These are phyloP conservation scores for Cicer bijugum DNA, from an alignment of 306 rosid species.

Conservation along the genomic window DNA sequence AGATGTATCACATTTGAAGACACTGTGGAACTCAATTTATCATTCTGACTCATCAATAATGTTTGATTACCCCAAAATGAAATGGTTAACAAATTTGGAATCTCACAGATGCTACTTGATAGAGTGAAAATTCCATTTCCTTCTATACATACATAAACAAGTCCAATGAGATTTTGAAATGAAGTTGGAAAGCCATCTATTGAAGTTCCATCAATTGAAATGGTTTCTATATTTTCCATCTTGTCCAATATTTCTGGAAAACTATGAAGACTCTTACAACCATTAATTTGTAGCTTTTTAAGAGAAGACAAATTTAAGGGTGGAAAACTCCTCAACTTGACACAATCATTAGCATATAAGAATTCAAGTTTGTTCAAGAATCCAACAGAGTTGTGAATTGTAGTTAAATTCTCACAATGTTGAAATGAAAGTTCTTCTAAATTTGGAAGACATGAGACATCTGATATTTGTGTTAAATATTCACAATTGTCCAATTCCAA, in stretches of 20 bases:
- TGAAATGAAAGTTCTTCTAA: background rate
- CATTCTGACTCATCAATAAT: background rate
- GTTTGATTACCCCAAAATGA: too few relatives aligned
- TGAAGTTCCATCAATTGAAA: accelerated
- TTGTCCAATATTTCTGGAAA: slow-evolving; percentile 27
- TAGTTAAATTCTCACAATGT: background rate
- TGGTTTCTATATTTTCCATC: background rate
- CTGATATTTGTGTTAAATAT: background rate
- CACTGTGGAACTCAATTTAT: background rate
- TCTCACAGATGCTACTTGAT: background rate
- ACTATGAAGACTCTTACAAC: background rate
- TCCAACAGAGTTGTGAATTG: background rate
- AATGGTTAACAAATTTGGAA: background rate
- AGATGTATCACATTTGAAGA: background rate
- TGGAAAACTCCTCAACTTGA: background rate
- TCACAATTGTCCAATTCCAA: background rate
- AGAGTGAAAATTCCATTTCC: background rate
- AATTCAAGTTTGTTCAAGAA: background rate
- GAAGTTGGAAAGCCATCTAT: slow-evolving; percentile 20
- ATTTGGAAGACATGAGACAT: background rate
- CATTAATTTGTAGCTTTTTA: background rate
- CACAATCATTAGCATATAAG: background rate
- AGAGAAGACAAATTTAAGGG: background rate
- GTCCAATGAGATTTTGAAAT: slow-evolving; percentile 12
- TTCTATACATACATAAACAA: background rate